Evolutionary conservation across 2,329 filamentous ascomycete species (phyloP), one percentile per base, ranked within the genome.

Genomic region (Ophiostoma tasmaniense): DNA sequence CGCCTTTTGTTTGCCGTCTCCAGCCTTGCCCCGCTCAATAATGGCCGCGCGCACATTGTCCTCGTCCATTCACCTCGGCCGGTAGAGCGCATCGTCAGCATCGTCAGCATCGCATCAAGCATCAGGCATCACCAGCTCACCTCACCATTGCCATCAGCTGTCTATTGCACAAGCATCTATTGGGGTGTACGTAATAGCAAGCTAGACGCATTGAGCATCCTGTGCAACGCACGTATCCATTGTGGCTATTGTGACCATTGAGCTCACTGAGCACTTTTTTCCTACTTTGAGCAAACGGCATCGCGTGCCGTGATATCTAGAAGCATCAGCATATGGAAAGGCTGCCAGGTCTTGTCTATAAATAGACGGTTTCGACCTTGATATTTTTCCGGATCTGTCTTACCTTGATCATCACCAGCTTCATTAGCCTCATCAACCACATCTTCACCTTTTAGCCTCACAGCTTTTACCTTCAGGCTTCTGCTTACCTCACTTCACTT

Each of bases 41-140:
- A 68, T 68, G 67, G 67, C 62, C 35, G 11, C 39, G 67, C 5
- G 62, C 37, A 50, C 67, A 42, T 61, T 65, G 45, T 68, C 33
- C 37, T 42, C 33, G 14, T 35, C 14, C 17, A 22, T 25, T 45
- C 45, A 45, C 28, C 13, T 28, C 35, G 52, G 64, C 28, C 37
- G 45, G 17, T 30, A 55, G 42, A 62, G 59, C 30, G 33, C 30
- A 64, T 64, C 61, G 61, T 22, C 61, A 14, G 2, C 61, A 45
- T 64, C 61, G 10, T 22, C 20, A 39, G 2, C 37, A 39, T 8
- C 33, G 33, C 33, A 33, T 33, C 33, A 8, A 33, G 33, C 33
- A 33, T 33, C 33, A 8, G 8, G 37, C 37, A 39, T 39, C 33
- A 13, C 20, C 11, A 28, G 22, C 10, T 17, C 6, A 61, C 8